Base-by-base conservation (phyloP, 805 yeast species). In the Saccharomycopsis sp. region DNA sequence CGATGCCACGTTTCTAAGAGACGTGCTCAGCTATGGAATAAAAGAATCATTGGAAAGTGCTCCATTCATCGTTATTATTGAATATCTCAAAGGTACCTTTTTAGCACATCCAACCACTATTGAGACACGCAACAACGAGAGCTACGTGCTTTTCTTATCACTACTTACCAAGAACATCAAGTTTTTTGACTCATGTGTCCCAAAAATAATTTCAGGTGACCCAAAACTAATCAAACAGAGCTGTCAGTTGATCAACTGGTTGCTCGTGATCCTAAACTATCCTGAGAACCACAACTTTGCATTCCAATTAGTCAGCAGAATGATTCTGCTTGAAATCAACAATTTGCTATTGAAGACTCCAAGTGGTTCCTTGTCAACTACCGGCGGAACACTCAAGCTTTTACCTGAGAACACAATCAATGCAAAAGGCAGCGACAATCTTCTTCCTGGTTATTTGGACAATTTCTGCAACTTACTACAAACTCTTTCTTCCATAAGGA, bases 21-120 rank as follows among this genome's bases (percentile, higher is more conserved):
- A 20, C 5, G n/a, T 60, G 3, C 24, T 60, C 18, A 29, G 44
- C 15, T 58, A 52, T 40, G 47, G 56, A 16, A 51, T 29, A 4
- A n/a, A 23, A 15, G 29, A 57, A 14, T 51, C 53, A 2, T 41
- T 34, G 20, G 59, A 57, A 9, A 40, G 50, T n/a, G 15, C 50
- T 2, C 52, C 58, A 3, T 55, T 21, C 48, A 51, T 55, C n/a
- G 51, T 60, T 2, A n/a, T 56, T 7, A 29, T 29, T 29, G 37
- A 29, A 7, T 20, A 59, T 29, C 23, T 58, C 23, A 55, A 24
- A 20, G 55, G 55, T 15, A 57, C 54, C n/a, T 46, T 56, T 40
- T 18, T 52, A 12, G 44, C 34, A 53, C 57, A 52, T 8, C 29
- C 15, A n/a, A 51, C 58, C 8, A 34, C 24, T 9, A n/a, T 20